Evolutionary conservation across 2,329 filamentous ascomycete species (phyloP).

Genomic region (Exophiala sp.): DNA sequence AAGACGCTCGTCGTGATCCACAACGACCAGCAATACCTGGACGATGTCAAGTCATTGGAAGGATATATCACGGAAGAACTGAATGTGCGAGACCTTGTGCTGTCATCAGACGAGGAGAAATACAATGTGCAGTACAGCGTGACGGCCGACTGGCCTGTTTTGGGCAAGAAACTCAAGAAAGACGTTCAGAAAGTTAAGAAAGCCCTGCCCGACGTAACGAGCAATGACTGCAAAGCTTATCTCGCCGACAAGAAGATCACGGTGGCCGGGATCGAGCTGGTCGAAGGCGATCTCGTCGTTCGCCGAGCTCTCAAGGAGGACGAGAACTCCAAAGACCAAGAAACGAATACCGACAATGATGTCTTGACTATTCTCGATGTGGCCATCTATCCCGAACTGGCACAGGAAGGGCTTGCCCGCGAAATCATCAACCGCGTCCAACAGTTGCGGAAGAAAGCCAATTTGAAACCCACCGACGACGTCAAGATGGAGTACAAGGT

Average conservation of each 20-base stretch:
- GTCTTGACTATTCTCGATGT: slow-evolving; percentile 87
- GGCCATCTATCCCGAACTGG: slow-evolving; percentile 74
- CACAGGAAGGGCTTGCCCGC: slow-evolving; percentile 78
- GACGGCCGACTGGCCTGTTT: slow-evolving; percentile 82
- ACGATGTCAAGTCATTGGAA: slow-evolving; percentile 78
- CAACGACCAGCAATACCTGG: slow-evolving; percentile 71
- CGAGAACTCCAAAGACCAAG: slow-evolving; percentile 64
- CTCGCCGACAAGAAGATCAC: slow-evolving; percentile 65
- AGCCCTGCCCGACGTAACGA: slow-evolving; percentile 71
- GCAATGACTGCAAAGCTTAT: slow-evolving; percentile 74
- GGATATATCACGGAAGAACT: slow-evolving; percentile 88
- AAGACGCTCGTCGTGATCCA: slow-evolving; percentile 88
- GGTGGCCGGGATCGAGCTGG: slow-evolving; percentile 79
- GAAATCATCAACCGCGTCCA: slow-evolving; percentile 94
- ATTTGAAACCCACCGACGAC: slow-evolving; percentile 84
- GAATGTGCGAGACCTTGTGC: slow-evolving; percentile 77
- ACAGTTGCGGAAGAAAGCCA: slow-evolving; percentile 86
- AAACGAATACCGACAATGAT: slow-evolving; percentile 82
- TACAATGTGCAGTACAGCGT: slow-evolving; percentile 92
- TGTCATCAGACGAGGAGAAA: slow-evolving; percentile 79
- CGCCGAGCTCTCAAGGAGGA: slow-evolving; percentile 71
- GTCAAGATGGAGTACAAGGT: slow-evolving; percentile 91
- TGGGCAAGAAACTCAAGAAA: slow-evolving; percentile 97
- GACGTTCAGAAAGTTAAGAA: slow-evolving; percentile 88
- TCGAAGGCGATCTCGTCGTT: slow-evolving; percentile 75